These are phyloP conservation scores for Hypsizygus ulmarius DNA, from an alignment of 1,284 basidiomycete genomes.

Conservation along the genomic window DNA sequence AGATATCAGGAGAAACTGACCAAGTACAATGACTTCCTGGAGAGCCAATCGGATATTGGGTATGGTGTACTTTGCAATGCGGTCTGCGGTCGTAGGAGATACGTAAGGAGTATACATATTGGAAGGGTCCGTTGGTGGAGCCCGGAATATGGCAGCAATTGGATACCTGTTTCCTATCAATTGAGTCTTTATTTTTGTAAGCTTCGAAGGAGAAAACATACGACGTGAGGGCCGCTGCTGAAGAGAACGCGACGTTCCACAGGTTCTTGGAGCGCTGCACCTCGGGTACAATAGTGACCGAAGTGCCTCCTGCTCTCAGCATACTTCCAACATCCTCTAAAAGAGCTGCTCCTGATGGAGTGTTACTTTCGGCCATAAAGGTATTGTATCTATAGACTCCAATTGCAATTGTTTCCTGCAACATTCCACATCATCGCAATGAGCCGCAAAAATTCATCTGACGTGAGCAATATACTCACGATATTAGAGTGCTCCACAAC, in stretches of 20 bases:
- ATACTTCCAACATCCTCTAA: conserved; percentile 47
- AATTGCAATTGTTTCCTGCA: conserved; percentile 48
- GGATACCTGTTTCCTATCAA: conserved; percentile 31
- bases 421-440: no score
- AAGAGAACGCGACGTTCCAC: conserved; percentile 60
- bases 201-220: conserved; percentile 17
- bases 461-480: conserved; percentile 33
- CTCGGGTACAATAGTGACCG: conserved; percentile 49
- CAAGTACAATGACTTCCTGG: conserved; percentile 46
- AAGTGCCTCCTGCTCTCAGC: conserved; percentile 47
- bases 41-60: conserved; percentile 46
- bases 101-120: conserved; percentile 38
- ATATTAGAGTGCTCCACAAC: conserved; percentile 50
- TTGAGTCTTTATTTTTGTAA: neutral
- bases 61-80: conserved; percentile 45
- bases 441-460: no score
- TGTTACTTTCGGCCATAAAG: conserved; percentile 40
- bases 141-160: conserved; percentile 51
- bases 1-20: conserved; percentile 22
- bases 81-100: conserved; percentile 40
- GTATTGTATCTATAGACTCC: conserved; percentile 53
- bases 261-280: conserved; percentile 66
- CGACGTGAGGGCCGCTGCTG: conserved; percentile 49
- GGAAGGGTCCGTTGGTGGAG: conserved; percentile 35
- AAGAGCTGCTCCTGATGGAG: conserved; percentile 39